Evolutionary conservation across 768 basidiomycete genomes (phyloP).

Genomic region (Rhizopogon roseolus): DNA sequence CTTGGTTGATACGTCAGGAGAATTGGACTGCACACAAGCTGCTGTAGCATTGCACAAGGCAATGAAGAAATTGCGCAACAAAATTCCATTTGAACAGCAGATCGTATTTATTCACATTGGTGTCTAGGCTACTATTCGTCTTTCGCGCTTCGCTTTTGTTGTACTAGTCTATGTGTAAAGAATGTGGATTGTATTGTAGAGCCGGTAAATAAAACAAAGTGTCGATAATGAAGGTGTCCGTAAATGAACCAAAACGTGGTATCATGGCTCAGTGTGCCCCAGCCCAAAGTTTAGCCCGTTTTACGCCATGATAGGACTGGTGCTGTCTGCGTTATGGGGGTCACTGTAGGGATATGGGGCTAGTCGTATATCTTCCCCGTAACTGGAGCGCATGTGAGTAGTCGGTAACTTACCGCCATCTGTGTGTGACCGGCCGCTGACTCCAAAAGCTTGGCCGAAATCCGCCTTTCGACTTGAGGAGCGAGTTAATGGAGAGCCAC

Average conservation of each 20-base stretch:
- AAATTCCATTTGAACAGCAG: too few relatives aligned
- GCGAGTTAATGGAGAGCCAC: conserved; percentile 25
- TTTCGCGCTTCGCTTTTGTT: too few relatives aligned
- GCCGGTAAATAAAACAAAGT: background rate
- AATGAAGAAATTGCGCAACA: too few relatives aligned
- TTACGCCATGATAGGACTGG: conserved; percentile 5
- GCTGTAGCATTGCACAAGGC: too few relatives aligned
- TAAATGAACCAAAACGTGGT: background rate
- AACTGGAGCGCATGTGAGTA: conserved; percentile 22
- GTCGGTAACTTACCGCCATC: conserved; percentile 5
- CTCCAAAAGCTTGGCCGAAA: conserved; percentile 37
- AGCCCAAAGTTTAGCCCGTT: background rate
- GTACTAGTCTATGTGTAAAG: background rate
- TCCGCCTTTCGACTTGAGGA: conserved; percentile 22
- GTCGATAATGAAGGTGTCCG: background rate
- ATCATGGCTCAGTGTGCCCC: background rate
- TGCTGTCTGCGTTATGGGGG: conserved; percentile 3
- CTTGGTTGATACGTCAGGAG: too few relatives aligned
- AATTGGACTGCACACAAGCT: too few relatives aligned
- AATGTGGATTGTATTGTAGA: background rate
- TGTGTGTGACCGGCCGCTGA: conserved; percentile 18
- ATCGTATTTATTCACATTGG: too few relatives aligned
- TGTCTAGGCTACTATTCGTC: too few relatives aligned
- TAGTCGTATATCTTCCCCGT: conserved; percentile 37
- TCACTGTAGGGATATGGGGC: conserved; percentile 30